Evolutionary conservation across 192 early-diverging fungal species (phyloP), one percentile per base, ranked within the genome.

Genomic region (Nowakowskiella sp.): DNA sequence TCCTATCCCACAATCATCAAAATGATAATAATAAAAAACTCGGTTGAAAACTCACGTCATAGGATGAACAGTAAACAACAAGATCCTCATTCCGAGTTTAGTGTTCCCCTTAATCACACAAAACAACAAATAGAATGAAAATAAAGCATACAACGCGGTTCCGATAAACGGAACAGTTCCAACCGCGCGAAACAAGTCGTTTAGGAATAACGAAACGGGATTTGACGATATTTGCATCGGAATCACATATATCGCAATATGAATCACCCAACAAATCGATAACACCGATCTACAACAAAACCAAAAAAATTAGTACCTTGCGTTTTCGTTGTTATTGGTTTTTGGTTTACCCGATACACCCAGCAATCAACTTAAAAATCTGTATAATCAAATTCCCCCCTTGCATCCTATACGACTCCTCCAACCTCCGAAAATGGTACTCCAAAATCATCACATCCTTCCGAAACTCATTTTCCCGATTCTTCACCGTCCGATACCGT

Each of bases 61-160:
- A 9, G 78, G 77, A 51, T 82, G 80, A 19, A 82, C 64, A 16
- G 77, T 62, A 25, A 82, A 57, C 47, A 82, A 78, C 31, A 78
- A 44, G 16, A 82, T 50, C 16, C 73, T 34, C 80, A 82, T 82
- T 3, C 80, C 80, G 16, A 82, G 36, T 45, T 79, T 71, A 2
- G 65, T 48, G 27, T 53, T 68, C 16, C 77, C 80, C 53, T 82
- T 82, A 47, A 82, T 61, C 19, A 79, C 76, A 53, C 77, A 82
- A 4, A 49, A 55, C 6, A 81, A 62, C 16, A 82, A 58, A 44
- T 77, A 82, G 54, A 82, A 82, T 6, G 70, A 32, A 42, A 80
- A 81, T 6, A 78, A 27, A 2, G 75, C 74, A 47, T 82, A 82
- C 29, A 82, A 66, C 4, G 55, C 62, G 16, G 67, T 78, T 16